Conservation (phyloP, 2,329 filamentous ascomycete genomes). For the Dactylellina sp. region DNA sequence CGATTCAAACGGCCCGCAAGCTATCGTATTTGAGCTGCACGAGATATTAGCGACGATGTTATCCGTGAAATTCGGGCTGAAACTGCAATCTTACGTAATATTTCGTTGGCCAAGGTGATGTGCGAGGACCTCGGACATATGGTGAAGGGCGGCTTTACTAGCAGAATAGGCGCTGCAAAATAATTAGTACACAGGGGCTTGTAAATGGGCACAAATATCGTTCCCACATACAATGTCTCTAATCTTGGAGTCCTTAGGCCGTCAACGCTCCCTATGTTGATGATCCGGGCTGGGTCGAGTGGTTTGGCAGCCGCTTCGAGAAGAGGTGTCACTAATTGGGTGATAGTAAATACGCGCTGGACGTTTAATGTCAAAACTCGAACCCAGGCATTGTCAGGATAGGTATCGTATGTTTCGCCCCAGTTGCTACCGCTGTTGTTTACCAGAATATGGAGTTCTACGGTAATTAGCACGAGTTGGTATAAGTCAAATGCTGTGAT, state of each 20-base stretch:
- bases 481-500: not conserved
- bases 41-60: not conserved
- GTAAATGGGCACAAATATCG: slow-evolving; percentile 56
- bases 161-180: slow-evolving; percentile 69
- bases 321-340: slow-evolving; percentile 73
- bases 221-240: slow-evolving; percentile 66
- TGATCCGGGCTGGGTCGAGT: slow-evolving; percentile 69
- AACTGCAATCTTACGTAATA: slow-evolving; percentile 67
- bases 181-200: slow-evolving; percentile 4
- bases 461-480: slow-evolving; percentile 6
- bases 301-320: slow-evolving; percentile 68
- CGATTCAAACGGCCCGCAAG: slow-evolving; percentile 77
- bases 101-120: slow-evolving; percentile 71
- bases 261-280: slow-evolving; percentile 75
- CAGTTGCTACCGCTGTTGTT: slow-evolving; percentile 76
- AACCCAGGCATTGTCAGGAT: slow-evolving; percentile 69
- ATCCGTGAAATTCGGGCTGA: not conserved
- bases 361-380: slow-evolving; percentile 73
- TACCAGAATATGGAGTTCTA: slow-evolving; percentile 72
- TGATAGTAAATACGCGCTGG: slow-evolving; percentile 75
- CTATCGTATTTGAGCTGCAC: slow-evolving; percentile 72
- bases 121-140: slow-evolving; percentile 74
- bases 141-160: slow-evolving; percentile 73
- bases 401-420: slow-evolving; percentile 72
- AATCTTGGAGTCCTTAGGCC: slow-evolving; percentile 72